phyloP scores from a whole-genome alignment of 768 basidiomycete genomes.

The Phlebiopsis gigantea region DNA sequence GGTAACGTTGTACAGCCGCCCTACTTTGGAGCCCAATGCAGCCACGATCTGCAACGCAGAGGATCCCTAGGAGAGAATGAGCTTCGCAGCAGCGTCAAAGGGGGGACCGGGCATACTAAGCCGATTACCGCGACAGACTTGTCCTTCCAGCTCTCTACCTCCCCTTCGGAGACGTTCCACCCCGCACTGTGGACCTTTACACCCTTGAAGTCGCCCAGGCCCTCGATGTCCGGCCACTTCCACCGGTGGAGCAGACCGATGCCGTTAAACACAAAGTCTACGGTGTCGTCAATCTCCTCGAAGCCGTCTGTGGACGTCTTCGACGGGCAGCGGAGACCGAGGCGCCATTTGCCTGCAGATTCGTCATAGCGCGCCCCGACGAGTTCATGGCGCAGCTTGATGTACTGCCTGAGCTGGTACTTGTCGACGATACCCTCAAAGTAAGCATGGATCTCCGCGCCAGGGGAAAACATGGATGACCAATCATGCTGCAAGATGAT shows the following conservation, averaged over 20 bases:
- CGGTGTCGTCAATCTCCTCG: constrained; percentile 43
- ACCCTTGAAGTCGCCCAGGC: constrained; percentile 52
- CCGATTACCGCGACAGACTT: constrained; percentile 56
- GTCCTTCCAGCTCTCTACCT: constrained; percentile 41
- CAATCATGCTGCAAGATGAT: constrained; percentile 39
- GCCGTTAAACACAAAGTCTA: constrained; percentile 52
- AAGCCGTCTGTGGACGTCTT: not conserved
- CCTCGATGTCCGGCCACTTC: constrained; percentile 63
- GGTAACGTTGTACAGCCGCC: constrained; percentile 46
- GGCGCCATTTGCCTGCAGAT: constrained; percentile 47
- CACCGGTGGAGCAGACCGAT: constrained; percentile 49
- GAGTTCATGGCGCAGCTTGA: constrained; percentile 52
- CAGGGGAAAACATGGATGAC: constrained; percentile 56
- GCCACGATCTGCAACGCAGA: constrained; percentile 58
- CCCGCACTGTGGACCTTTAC: constrained; percentile 57
- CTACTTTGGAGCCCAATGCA: constrained; percentile 47
- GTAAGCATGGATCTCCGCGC: constrained; percentile 52
- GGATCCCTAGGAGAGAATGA: constrained; percentile 38
- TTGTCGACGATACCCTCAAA: constrained; percentile 50
- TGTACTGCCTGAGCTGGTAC: constrained; percentile 47
- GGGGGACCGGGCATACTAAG: constrained; percentile 34
- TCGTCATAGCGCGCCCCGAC: constrained; percentile 46
- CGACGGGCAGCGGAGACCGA: constrained; percentile 38
- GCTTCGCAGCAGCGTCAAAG: not conserved
- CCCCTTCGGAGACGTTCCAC: constrained; percentile 47